Evolutionary conservation across 257 asterid species (phyloP), one percentile per base, ranked within the genome.

Genomic region (Solanum lignicaule): DNA sequence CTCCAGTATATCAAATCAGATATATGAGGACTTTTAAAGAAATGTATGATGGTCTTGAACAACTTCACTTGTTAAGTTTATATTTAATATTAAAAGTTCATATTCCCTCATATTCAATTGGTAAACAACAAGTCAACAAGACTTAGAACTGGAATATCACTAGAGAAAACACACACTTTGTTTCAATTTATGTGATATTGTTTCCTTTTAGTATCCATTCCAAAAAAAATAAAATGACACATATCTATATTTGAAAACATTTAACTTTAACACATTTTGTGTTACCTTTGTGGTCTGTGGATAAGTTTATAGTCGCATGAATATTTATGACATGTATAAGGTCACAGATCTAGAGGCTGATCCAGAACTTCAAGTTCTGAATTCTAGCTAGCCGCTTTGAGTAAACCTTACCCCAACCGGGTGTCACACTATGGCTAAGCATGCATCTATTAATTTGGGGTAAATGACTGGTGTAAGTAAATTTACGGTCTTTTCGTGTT

Each of bases 101-200:
- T 4, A 16, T 73, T 33, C 27, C 7, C n/a, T 18, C 81, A 7
- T 32, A 21, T 36, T 36, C 58, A 38, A 76, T 38, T 5, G 21
- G 21, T 23, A 12, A 36, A 75, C 23, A 6, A 52, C 4, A 52
- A 16, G n/a, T 52, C 38, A 75, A 36, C 38, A 38, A 36, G 16
- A 75, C 48, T 35, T 35, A 18, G 9, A 46, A 52, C 23, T 52
- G 8, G 62, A 52, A 52, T 18, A 18, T 52, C 55, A 12, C 20
- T 39, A n/a, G 36, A 39, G 14, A n/a, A n/a, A 35, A 36, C 5
- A 36, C 2, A 10, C 11, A 0, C 18, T 2, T 1, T 14, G 1
- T 29, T 6, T 4, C 14, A 71, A 0, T 32, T 71, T 71, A 71
- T 15, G 41, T 71, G n/a, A 32, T 71, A 32, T 33, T 16, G 3